Evolutionary conservation across 176 grass and related monocot genomes (phyloP).

Genomic region (Puya raimondii): DNA sequence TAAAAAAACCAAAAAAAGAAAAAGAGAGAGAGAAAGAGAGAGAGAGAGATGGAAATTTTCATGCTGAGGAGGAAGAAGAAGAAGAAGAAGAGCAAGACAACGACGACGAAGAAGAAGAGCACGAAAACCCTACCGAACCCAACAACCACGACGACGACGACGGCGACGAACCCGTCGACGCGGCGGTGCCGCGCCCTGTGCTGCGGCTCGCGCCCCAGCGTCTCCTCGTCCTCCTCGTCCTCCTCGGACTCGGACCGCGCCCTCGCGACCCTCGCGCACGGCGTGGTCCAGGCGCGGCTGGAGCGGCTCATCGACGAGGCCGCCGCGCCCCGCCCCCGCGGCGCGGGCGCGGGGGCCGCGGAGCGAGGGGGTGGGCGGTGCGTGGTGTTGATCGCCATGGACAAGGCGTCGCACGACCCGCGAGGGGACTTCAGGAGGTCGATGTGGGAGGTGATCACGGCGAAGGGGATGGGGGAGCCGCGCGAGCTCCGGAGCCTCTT

Average conservation of each 20-base stretch:
- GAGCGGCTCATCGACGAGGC: constrained; percentile 38
- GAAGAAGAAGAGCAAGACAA: background rate
- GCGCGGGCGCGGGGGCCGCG: background rate
- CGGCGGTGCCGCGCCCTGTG: constrained; percentile 15
- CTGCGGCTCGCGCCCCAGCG: background rate
- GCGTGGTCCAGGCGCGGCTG: constrained; percentile 63
- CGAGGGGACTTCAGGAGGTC: constrained; percentile 67
- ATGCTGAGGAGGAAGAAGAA: background rate
- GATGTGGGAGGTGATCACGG: constrained; percentile 67
- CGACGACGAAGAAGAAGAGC: background rate
- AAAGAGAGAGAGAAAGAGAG: too few species aligned
- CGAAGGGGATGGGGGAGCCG: constrained; percentile 65
- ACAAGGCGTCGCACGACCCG: constrained; percentile 50
- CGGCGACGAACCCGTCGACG: background rate
- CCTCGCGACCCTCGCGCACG: constrained; percentile 51
- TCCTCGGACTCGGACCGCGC: constrained; percentile 14
- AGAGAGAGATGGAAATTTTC: background rate
- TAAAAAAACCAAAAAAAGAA: too few species aligned
- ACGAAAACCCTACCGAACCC: background rate
- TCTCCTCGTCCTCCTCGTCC: constrained; percentile 19
- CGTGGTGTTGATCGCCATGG: constrained; percentile 66
- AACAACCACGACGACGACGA: background rate
- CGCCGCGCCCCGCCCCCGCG: background rate
- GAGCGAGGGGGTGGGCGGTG: constrained; percentile 6
- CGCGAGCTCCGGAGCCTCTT: constrained; percentile 71